Evolutionary conservation across 2,329 filamentous ascomycete genomes (phyloP), one percentile per base, ranked within the genome.

Genomic region (Beauveria asiatica): DNA sequence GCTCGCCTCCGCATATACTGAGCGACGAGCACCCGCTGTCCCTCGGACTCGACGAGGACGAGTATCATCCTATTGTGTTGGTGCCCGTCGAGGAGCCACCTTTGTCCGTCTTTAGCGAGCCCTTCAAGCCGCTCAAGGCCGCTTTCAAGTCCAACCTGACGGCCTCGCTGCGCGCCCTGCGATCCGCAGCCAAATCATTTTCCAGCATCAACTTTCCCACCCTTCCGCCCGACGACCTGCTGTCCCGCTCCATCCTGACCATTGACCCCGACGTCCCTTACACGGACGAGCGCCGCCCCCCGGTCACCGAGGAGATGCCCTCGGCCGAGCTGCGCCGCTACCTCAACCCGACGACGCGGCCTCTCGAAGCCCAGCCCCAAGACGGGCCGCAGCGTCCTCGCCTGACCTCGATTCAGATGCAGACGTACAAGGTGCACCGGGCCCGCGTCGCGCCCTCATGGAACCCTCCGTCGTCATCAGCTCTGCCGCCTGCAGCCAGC

Each of bases 91-190:
- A 61, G 16, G 56, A 59, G 16, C 58, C 61, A 45, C 67, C 69
- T 3, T 69, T 65, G 3, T 66, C 66, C 10, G 60, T 65, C 59
- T 69, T 73, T 30, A 65, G 70, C 2, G 67, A 73, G 48, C 72
- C 73, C n/a, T 73, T 81, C 62, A 77, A 74, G 54, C 81, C 82
- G 2, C 73, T 84, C 41, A 76, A 77, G 61, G 79, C 79, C 41
- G 84, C 80, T 7, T 88, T 88, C 74, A 87, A 87, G 70, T 88
- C 85, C 3, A 88, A 88, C 67, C 70, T 88, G 42, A 88, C 85
- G 6, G 85, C 85, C 7, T 88, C 85, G 10, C 74, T 88, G 51
- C 80, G 83, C 21, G 85, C 85, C 39, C 70, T 88, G 61, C 81
- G 83, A 62, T 85, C 82, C 41, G 85, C 85, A 1, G 85, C 85